Evolutionary conservation across 2,329 filamentous ascomycete species (phyloP).

Genomic region (Fragosphaeria purpurea): DNA sequence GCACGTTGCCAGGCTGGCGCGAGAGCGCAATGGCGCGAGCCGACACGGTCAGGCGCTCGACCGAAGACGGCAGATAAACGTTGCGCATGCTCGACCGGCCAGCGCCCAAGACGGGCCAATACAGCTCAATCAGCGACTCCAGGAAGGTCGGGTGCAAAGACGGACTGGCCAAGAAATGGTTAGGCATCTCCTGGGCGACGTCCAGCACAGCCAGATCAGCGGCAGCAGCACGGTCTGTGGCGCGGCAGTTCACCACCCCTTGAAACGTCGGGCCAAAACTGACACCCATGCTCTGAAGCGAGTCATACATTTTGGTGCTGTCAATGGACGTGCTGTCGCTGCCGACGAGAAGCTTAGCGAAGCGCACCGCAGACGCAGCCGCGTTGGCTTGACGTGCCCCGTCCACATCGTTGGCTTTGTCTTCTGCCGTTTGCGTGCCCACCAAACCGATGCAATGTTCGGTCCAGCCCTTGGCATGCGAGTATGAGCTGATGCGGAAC

Average conservation of each 20-base stretch:
- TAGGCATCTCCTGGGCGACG: slow-evolving; percentile 30
- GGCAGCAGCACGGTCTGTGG: slow-evolving; percentile 22
- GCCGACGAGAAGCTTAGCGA: slow-evolving; percentile 14
- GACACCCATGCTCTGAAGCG: slow-evolving; percentile 35
- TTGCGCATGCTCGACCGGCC: slow-evolving; percentile 21
- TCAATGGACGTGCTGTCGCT: slow-evolving; percentile 17
- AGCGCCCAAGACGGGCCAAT: slow-evolving; percentile 28
- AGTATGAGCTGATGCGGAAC: slow-evolving; percentile 47
- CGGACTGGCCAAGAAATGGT: slow-evolving; percentile 21
- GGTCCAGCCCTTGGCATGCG: slow-evolving; percentile 41
- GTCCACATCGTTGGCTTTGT: slow-evolving; percentile 28
- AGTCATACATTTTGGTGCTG: slow-evolving; percentile 32
- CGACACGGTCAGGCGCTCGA: slow-evolving; percentile 28
- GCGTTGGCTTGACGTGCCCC: slow-evolving; percentile 21
- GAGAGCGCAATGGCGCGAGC: slow-evolving; percentile 17
- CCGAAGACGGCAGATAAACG: slow-evolving; percentile 33
- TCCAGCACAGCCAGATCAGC: slow-evolving; percentile 27
- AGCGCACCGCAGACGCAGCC: slow-evolving; percentile 19
- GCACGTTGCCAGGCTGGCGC: slow-evolving; percentile 19
- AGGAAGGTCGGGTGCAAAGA: slow-evolving; percentile 29
- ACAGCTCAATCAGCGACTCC: slow-evolving; percentile 31
- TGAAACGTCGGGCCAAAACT: slow-evolving; percentile 43
- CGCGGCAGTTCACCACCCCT: slow-evolving; percentile 35
- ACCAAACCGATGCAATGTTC: slow-evolving; percentile 49
- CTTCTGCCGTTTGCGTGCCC: slow-evolving; percentile 25